These are phyloP conservation scores for Boletus huronensis DNA, from an alignment of 768 basidiomycete species.

Conservation along the genomic window DNA sequence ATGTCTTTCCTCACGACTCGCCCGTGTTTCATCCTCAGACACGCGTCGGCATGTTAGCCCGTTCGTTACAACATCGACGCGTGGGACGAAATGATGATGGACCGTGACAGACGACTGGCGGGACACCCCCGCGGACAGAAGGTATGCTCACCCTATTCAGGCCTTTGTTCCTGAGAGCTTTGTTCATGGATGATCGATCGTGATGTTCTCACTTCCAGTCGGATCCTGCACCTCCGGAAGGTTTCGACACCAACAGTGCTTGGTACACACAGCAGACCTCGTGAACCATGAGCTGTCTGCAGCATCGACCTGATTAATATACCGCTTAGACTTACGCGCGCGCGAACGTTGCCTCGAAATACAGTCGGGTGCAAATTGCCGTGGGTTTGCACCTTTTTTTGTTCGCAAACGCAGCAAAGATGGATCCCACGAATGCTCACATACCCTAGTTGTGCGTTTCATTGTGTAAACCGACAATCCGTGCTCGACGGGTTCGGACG, in stretches of 20 bases:
- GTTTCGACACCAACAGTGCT: constrained; percentile 67
- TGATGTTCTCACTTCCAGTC: constrained; percentile 40
- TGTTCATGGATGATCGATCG: not conserved
- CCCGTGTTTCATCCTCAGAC: not conserved
- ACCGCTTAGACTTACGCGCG: constrained; percentile 9
- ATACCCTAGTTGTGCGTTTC: not conserved
- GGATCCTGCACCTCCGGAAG: constrained; percentile 62
- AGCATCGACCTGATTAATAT: constrained; percentile 14
- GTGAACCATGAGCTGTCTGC: constrained; percentile 32
- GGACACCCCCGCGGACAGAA: constrained; percentile 84
- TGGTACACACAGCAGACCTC: constrained; percentile 64
- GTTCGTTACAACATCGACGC: constrained; percentile 80
- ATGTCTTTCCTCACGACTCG: not conserved
- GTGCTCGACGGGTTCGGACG: not conserved
- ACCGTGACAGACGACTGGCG: constrained; percentile 81
- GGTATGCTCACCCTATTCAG: constrained; percentile 44
- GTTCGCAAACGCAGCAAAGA: not conserved
- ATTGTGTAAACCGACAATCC: not conserved
- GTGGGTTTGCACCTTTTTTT: not conserved
- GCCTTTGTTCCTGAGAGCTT: not conserved
- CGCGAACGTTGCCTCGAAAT: not conserved
- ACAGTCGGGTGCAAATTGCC: not conserved
- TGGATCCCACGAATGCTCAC: not conserved
- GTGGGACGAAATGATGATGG: constrained; percentile 98
- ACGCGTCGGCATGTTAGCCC: constrained; percentile 45